phyloP scores from a whole-genome alignment of 2,329 filamentous ascomycete genomes.

The Paecilomyces formosus region DNA sequence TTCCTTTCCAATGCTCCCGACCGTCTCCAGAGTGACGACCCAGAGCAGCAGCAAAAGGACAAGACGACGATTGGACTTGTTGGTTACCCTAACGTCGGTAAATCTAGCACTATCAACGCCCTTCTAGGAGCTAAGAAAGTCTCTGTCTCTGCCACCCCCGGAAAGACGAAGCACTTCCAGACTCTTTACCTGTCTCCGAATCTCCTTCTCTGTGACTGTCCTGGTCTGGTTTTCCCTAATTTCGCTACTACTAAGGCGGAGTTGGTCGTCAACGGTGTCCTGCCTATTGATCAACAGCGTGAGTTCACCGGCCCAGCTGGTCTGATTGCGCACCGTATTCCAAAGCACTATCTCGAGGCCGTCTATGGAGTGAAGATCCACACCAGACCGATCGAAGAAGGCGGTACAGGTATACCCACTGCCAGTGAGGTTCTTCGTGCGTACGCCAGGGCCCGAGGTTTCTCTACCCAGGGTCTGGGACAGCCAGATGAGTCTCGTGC shows the following conservation, averaged over 20 bases:
- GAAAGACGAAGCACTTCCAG: slow-evolving; percentile 99
- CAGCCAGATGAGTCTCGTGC: slow-evolving; percentile 91
- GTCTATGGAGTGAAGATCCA: slow-evolving; percentile 88
- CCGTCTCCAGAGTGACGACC: slow-evolving; percentile 38
- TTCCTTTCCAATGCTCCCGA: slow-evolving; percentile 70
- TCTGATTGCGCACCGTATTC: slow-evolving; percentile 77
- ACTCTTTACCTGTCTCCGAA: slow-evolving; percentile 88
- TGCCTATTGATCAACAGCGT: slow-evolving; percentile 92
- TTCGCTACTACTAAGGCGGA: slow-evolving; percentile 96
- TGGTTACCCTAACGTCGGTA: slow-evolving; percentile 97
- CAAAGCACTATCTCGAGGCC: slow-evolving; percentile 80
- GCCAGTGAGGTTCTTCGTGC: slow-evolving; percentile 77
- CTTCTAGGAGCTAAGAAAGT: slow-evolving; percentile 98
- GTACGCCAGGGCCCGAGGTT: slow-evolving; percentile 84
- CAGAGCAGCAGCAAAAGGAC: slow-evolving; percentile 38
- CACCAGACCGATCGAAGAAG: slow-evolving; percentile 77
- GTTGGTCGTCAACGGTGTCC: slow-evolving; percentile 85
- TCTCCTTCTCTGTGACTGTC: slow-evolving; percentile 93
- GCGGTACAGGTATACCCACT: slow-evolving; percentile 79
- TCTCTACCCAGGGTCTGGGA: slow-evolving; percentile 79
- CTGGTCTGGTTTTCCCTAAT: slow-evolving; percentile 96
- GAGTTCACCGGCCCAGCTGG: slow-evolving; percentile 84
- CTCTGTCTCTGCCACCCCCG: slow-evolving; percentile 91
- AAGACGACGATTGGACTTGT: slow-evolving; percentile 91
- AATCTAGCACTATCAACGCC: slow-evolving; percentile 98